phyloP scores from a whole-genome alignment of 2,329 filamentous ascomycete species.

The Cladorrhinum sp. region DNA sequence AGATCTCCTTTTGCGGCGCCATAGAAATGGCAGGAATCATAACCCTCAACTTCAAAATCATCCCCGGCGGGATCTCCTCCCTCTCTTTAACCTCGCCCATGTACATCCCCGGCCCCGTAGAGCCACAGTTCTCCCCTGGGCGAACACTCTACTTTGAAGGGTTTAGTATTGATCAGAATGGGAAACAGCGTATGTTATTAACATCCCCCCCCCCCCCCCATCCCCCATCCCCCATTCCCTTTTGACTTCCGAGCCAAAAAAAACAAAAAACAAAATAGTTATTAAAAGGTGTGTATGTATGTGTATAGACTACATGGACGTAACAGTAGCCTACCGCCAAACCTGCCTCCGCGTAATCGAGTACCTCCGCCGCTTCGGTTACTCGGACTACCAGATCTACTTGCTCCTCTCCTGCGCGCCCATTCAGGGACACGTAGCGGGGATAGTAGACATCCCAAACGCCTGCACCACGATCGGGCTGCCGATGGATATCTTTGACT shows the following conservation, averaged over 20 bases:
- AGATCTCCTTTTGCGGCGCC: slow-evolving; percentile 84
- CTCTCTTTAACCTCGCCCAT: slow-evolving; percentile 79
- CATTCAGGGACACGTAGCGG: slow-evolving; percentile 82
- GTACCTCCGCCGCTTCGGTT: slow-evolving; percentile 72
- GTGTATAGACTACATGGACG: slow-evolving; percentile 73
- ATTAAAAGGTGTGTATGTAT: too few relatives aligned
- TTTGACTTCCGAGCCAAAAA: too few relatives aligned
- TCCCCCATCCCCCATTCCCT: too few relatives aligned
- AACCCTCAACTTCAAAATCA: slow-evolving; percentile 83
- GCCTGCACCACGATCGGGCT: slow-evolving; percentile 85
- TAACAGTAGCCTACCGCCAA: slow-evolving; percentile 82
- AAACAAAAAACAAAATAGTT: too few relatives aligned
- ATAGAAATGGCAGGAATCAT: slow-evolving; percentile 95
- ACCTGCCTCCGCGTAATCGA: slow-evolving; percentile 73
- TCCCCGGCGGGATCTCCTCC: slow-evolving; percentile 74
- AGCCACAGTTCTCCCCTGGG: slow-evolving; percentile 81
- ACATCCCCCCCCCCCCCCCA: neutral
- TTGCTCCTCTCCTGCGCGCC: slow-evolving; percentile 81
- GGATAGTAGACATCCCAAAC: slow-evolving; percentile 88
- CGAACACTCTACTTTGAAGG: slow-evolving; percentile 84
- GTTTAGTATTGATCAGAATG: slow-evolving; percentile 83
- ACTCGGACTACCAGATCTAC: slow-evolving; percentile 75
- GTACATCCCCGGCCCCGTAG: slow-evolving; percentile 81
- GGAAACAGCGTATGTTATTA: slow-evolving; percentile 67
- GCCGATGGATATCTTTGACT: slow-evolving; percentile 93